Evolutionary conservation across 164 flowering plant species (phyloP).

Genomic region (Vitis cinerea): DNA sequence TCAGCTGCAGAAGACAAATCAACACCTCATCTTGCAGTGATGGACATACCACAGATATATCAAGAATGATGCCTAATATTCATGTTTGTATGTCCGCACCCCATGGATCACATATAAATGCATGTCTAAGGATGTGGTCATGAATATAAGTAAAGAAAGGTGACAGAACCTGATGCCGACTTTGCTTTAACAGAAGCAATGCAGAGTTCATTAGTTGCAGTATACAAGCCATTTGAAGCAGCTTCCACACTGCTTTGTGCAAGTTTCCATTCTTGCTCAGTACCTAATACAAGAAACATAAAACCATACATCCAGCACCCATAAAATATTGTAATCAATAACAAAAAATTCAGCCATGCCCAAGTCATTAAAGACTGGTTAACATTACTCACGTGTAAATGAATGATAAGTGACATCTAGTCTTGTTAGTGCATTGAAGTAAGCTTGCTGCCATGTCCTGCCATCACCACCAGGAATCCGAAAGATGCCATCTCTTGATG

Average conservation of each 20-base stretch:
- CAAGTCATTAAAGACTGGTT: background rate
- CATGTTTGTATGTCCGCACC: too few species aligned
- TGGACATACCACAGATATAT: background rate
- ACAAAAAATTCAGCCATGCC: background rate
- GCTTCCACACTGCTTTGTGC: constrained; percentile 83
- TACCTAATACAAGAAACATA: constrained; percentile 42
- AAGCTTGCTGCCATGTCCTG: constrained; percentile 86
- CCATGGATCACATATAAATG: background rate
- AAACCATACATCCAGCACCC: constrained; percentile 5
- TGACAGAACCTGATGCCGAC: constrained; percentile 73
- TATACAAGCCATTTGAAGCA: constrained; percentile 64
- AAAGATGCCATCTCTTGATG: constrained; percentile 83
- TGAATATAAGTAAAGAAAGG: background rate
- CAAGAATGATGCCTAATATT: background rate
- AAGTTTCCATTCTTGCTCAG: constrained; percentile 88
- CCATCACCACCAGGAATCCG: constrained; percentile 51
- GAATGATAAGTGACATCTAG: constrained; percentile 83
- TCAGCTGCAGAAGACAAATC: constrained; percentile 54
- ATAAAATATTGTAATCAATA: background rate
- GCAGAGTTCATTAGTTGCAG: constrained; percentile 75
- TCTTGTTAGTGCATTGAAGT: constrained; percentile 64
- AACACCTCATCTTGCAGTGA: background rate
- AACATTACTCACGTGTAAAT: constrained; percentile 58
- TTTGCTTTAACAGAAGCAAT: constrained; percentile 75
- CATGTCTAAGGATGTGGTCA: background rate